These are phyloP conservation scores for Hericium rajendrae DNA, from an alignment of 768 basidiomycete genomes.

Conservation along the genomic window DNA sequence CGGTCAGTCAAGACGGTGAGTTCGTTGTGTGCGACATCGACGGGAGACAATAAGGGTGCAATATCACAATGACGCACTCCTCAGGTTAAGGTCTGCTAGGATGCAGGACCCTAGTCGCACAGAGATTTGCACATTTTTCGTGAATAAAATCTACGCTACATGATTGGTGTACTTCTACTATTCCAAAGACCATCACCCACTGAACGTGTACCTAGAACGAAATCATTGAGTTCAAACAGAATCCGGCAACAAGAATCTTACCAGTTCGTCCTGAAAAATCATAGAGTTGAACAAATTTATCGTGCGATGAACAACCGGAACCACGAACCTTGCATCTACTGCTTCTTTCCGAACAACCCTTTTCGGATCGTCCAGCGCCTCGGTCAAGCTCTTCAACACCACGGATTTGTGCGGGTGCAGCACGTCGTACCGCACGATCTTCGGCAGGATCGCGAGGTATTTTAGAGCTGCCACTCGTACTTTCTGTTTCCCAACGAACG, in stretches of 20 bases:
- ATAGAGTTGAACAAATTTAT: background rate
- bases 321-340: conserved; percentile 58
- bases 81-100: too few relatives aligned
- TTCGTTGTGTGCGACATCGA: background rate
- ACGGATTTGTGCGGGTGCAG: conserved; percentile 70
- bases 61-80: too few relatives aligned
- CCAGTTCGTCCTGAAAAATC: background rate
- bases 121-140: too few relatives aligned
- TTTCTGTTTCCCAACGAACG: conserved; percentile 33
- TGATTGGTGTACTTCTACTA: background rate
- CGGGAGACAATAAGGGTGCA: background rate
- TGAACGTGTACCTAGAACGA: background rate
- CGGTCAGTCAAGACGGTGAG: too few relatives aligned
- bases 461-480: conserved; percentile 69
- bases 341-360: conserved; percentile 77
- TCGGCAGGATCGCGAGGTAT: conserved; percentile 67
- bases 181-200: background rate
- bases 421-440: conserved; percentile 68
- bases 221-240: background rate
- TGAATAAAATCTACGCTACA: background rate
- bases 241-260: background rate
- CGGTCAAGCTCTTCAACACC: conserved; percentile 68
- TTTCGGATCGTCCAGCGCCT: conserved; percentile 83
- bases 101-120: too few relatives aligned
- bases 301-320: background rate